phyloP scores from a whole-genome alignment of 2,329 filamentous ascomycete genomes.

The Penicillium sp. region DNA sequence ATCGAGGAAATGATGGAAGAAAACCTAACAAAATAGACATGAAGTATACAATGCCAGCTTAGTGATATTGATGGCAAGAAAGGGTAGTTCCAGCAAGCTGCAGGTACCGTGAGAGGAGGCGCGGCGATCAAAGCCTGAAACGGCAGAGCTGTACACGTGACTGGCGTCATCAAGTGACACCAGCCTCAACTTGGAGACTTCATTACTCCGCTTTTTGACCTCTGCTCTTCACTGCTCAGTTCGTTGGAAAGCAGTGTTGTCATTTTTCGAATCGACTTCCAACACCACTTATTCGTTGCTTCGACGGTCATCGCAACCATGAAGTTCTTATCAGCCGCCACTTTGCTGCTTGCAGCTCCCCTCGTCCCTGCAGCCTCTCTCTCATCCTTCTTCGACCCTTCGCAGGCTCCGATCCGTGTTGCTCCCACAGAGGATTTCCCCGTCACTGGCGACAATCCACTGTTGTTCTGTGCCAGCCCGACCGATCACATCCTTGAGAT shows the following conservation, averaged over 20 bases:
- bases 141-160: conserved; percentile 1
- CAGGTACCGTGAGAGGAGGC: conserved; percentile 5
- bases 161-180: conserved; percentile 6
- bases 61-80: conserved; percentile 8
- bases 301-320: conserved; percentile 23
- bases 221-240: not conserved
- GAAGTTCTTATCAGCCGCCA: conserved; percentile 37
- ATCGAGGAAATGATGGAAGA: too few relatives aligned
- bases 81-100: not conserved
- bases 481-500: conserved; percentile 66
- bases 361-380: conserved; percentile 42
- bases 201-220: not conserved
- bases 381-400: conserved; percentile 46
- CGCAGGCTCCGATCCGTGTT: conserved; percentile 47
- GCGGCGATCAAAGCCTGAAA: conserved; percentile 4
- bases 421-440: conserved; percentile 48
- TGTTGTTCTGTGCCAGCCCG: conserved; percentile 70
- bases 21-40: too few relatives aligned
- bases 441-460: conserved; percentile 78
- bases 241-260: not conserved
- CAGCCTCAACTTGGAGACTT: not conserved
- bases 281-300: not conserved
- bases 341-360: conserved; percentile 42
- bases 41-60: too few relatives aligned
- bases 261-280: too few relatives aligned